Conservation (phyloP, 1,284 basidiomycete species). For the Leucoagaricus sp. region DNA sequence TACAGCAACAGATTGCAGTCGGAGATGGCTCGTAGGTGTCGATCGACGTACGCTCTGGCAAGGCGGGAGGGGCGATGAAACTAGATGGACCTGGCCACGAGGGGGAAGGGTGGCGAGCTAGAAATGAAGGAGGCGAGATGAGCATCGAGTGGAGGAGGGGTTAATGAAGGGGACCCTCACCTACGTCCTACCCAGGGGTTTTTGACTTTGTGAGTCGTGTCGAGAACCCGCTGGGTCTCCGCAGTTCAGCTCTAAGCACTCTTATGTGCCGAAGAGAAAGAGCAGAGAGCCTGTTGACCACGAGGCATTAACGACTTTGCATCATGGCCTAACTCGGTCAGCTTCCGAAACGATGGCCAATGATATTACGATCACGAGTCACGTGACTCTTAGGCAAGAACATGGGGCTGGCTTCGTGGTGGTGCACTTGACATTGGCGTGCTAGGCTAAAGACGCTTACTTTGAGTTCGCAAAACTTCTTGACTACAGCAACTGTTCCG, state of each 20-base stretch:
- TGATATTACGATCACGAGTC: not conserved
- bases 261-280: constrained; percentile 15
- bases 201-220: constrained; percentile 9
- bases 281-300: constrained; percentile 14
- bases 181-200: constrained; percentile 9
- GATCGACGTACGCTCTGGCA: constrained; percentile 11
- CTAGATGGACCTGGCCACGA: constrained; percentile 12
- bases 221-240: constrained; percentile 12
- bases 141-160: not conserved
- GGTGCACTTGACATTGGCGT: not conserved
- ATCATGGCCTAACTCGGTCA: constrained; percentile 13
- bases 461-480: not conserved
- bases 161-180: not conserved
- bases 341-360: constrained; percentile 12
- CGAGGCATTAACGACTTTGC: constrained; percentile 15
- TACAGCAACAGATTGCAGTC: constrained; percentile 4
- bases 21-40: constrained; percentile 12
- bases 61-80: not conserved
- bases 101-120: constrained; percentile 13
- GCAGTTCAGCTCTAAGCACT: not conserved
- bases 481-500: no score
- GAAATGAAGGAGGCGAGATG: constrained; percentile 7
- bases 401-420: not conserved
- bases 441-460: not conserved
- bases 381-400: constrained; percentile 4